A percentile compares a stretch with the other conserved stretches of the same genome.
phyloP scores from a whole-genome alignment of 306 rosid genomes.

The Dryas alaskensis region DNA sequence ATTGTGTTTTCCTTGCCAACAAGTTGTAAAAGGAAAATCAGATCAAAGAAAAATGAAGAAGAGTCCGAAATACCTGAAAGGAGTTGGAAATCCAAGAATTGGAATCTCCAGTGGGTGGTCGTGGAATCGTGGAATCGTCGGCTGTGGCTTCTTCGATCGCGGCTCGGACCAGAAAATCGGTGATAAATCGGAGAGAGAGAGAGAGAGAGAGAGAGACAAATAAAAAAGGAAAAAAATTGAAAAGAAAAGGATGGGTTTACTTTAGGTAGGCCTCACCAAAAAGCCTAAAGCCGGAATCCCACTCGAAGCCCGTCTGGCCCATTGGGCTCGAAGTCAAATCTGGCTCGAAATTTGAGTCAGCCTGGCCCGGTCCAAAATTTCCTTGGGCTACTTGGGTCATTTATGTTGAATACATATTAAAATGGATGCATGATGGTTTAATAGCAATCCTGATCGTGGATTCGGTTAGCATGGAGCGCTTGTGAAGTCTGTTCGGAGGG shows the following conservation, averaged over 20 bases:
- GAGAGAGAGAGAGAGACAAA: not conserved
- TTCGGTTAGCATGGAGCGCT: too few species aligned
- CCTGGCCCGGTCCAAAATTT: too few species aligned
- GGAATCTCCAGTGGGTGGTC: constrained; percentile 37
- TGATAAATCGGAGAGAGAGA: constrained; percentile 34
- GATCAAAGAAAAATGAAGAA: constrained; percentile 43
- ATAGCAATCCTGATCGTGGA: too few species aligned
- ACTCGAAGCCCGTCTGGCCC: too few species aligned
- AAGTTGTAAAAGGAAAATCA: constrained; percentile 28
- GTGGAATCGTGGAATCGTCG: constrained; percentile 37
- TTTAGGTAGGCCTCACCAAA: too few species aligned
- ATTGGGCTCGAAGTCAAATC: too few species aligned
- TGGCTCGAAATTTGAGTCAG: too few species aligned
- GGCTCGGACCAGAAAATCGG: constrained; percentile 31
- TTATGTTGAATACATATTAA: too few species aligned
- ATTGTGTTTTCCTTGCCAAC: constrained; percentile 23
- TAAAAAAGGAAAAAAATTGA: not conserved
- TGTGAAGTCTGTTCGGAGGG: too few species aligned
- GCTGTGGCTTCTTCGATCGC: constrained; percentile 30
- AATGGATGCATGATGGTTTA: too few species aligned
- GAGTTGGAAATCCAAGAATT: constrained; percentile 4
- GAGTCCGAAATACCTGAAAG: constrained; percentile 22
- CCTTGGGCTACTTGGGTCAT: too few species aligned
- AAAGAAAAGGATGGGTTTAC: not conserved
- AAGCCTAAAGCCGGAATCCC: too few species aligned